Conservation (phyloP, 306 rosid species). For the Lathyrus oleraceus region DNA sequence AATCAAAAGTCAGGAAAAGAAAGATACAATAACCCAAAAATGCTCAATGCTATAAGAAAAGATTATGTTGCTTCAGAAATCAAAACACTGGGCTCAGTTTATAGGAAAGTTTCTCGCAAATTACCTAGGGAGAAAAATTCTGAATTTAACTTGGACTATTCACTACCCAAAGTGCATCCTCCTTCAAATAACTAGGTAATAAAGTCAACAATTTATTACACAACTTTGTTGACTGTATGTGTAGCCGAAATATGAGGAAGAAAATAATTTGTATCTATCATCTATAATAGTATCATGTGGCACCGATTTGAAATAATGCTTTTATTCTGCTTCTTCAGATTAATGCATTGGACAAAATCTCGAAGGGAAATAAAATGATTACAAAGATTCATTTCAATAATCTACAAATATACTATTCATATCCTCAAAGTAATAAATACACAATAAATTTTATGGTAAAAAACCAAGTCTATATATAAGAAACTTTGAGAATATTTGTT, state of each 20-base stretch:
- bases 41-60: slow-evolving; percentile 15
- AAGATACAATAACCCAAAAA: slow-evolving; percentile 7
- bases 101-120: slow-evolving; percentile 54
- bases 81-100: slow-evolving; percentile 5
- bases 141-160: slow-evolving; percentile 62
- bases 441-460: no score
- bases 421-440: no score
- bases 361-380: no score
- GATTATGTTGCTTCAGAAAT: slow-evolving; percentile 3
- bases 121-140: slow-evolving; percentile 50
- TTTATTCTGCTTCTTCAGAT: no score
- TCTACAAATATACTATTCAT: no score
- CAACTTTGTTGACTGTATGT: neutral
- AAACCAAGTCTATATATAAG: no score
- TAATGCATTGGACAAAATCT: no score
- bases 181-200: slow-evolving; percentile 59
- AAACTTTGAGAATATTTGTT: no score
- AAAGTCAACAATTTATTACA: neutral
- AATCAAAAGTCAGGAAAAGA: slow-evolving; percentile 3
- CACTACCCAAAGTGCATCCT: slow-evolving; percentile 75
- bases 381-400: no score
- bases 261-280: no score
- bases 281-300: no score
- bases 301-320: no score
- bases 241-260: neutral